Evolutionary conservation across 225 moss, liverwort and hornwort species (phyloP), one percentile per base, ranked within the genome.

Genomic region (Bryoerythrophyllum caledonicum): DNA sequence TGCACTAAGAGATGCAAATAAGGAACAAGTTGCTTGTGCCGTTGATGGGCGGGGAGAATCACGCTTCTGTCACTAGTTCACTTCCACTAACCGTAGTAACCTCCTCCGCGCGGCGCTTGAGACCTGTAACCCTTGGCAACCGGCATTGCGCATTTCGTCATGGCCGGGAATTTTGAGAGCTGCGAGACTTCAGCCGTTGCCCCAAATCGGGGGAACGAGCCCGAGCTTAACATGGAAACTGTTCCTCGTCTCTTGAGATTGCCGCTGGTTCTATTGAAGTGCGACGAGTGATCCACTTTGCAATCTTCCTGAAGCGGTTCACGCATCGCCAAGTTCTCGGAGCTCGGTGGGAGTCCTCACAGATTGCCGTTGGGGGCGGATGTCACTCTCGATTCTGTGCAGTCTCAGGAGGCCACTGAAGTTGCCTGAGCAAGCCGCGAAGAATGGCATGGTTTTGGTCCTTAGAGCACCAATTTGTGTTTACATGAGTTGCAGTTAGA

Each of bases 41-140:
- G 26, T 71, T 54, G 34, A 34, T 34, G 6, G 34, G 6, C 34
- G 10, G 10, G 9, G 54, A 54, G 48, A 55, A n/a, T 55, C 26
- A 23, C 37, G 76, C 59, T 55, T n/a, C 30, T 63, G n/a, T 63
- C 68, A 71, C 7, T 55, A 23, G 70, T 51, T 43, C 58, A 44
- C 55, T 34, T 57, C 43, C 56, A 30, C 35, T 63, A 72, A 81
- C 63, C 53, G 78, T 78, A 75, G 68, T 75, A 81, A 85, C 78
- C 63, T 81, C 78, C 78, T 46, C 40, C 63, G 21, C 63, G 35
- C 79, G 59, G 43, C 71, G 71, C 28, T 37, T 70, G 69, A 77
- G 60, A 64, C 53, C 27, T 74, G 73, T 60, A 66, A 66, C 70
- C 70, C 74, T 80, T 77, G 80, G 65, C 38, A 54, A 64, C 54